Conservation (phyloP, 179 eudicot genomes). For the Silene coronaria region DNA sequence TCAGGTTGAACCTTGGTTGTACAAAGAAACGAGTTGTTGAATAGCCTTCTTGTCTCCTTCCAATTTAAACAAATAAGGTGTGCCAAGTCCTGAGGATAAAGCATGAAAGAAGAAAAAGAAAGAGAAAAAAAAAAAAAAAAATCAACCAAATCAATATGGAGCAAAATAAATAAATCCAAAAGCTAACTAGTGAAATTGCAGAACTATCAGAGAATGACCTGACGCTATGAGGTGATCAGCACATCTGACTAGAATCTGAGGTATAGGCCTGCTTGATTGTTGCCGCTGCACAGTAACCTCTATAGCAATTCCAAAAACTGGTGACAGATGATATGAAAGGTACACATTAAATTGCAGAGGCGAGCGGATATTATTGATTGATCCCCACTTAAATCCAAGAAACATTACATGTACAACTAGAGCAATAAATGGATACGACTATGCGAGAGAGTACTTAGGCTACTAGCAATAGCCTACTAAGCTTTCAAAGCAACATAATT, state of each 20-base stretch:
- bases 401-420: not conserved
- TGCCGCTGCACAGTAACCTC: constrained; percentile 77
- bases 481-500: too few species aligned
- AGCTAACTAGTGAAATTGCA: not conserved
- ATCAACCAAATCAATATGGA: not conserved
- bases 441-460: too few species aligned
- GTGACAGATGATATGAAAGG: constrained; percentile 5
- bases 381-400: not conserved
- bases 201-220: constrained; percentile 36
- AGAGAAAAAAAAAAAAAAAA: not conserved
- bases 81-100: constrained; percentile 50
- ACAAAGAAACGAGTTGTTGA: constrained; percentile 72
- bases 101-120: not conserved
- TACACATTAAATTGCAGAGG: not conserved
- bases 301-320: constrained; percentile 87
- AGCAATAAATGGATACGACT: too few species aligned
- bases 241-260: constrained; percentile 67
- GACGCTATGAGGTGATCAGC: constrained; percentile 87
- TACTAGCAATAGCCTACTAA: too few species aligned
- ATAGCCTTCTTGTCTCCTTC: constrained; percentile 78
- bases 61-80: constrained; percentile 65
- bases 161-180: not conserved
- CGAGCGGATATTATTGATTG: not conserved
- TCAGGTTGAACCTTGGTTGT: constrained; percentile 64
- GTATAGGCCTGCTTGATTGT: constrained; percentile 64